Percentiles rank a stretch among this genome's conserved stretches.
Evolutionary conservation across 768 basidiomycete species (phyloP).

Genomic region (Pleurotus giganteus): DNA sequence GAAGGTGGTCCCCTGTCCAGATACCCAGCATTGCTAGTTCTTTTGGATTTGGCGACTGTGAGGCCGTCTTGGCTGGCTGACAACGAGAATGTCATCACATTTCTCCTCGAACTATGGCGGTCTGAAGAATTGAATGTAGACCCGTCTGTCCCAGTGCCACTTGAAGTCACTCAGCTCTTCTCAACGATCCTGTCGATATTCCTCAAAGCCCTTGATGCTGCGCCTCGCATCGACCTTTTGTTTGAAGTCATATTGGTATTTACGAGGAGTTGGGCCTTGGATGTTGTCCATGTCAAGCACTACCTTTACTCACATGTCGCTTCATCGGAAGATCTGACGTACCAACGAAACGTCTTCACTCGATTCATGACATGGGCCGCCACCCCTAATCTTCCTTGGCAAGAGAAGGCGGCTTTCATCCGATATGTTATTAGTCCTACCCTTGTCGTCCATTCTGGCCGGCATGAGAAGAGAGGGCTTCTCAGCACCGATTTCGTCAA

Average conservation of each 20-base stretch:
- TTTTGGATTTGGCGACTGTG: constrained; percentile 70
- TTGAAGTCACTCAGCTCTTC: constrained; percentile 56
- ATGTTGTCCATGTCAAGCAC: constrained; percentile 71
- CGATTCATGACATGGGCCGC: constrained; percentile 88
- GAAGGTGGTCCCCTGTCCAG: constrained; percentile 49
- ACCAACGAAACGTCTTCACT: constrained; percentile 79
- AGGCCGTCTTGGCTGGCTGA: constrained; percentile 72
- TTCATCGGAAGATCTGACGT: constrained; percentile 60
- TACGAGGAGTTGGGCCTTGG: constrained; percentile 77
- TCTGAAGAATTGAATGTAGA: constrained; percentile 45
- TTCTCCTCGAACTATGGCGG: constrained; percentile 74
- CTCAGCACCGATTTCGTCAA: constrained; percentile 71
- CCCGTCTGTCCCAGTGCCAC: constrained; percentile 35
- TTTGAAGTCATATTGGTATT: constrained; percentile 86
- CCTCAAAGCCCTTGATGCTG: constrained; percentile 62
- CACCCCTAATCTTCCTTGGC: constrained; percentile 56
- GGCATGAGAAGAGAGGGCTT: constrained; percentile 53
- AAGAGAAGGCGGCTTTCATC: constrained; percentile 76
- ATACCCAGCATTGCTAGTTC: constrained; percentile 70
- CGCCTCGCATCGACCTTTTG: constrained; percentile 81
- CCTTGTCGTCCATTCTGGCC: constrained; percentile 72
- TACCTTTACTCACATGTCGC: constrained; percentile 90
- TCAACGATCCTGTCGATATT: constrained; percentile 75
- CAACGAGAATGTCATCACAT: constrained; percentile 65
- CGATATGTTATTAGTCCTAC: constrained; percentile 88